Base-by-base conservation (phyloP, 2,329 filamentous ascomycete species). In the Byssothecium circinans region DNA sequence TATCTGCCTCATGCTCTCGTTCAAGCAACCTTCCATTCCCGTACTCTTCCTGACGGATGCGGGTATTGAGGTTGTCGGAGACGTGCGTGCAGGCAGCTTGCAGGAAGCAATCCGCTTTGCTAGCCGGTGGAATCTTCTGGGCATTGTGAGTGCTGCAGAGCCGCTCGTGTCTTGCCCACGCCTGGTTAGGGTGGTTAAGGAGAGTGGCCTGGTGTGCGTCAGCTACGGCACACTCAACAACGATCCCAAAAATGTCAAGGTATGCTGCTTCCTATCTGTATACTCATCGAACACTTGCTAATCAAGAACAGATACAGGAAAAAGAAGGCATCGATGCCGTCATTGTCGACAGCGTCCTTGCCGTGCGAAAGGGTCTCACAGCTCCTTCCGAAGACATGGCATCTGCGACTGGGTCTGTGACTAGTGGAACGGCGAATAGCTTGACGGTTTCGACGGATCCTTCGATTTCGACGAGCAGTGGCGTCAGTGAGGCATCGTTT, bases 71-170 rank as follows among this genome's bases (percentile, higher is more conserved):
- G 78, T 83, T 0, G 91, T 95, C 2, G 90, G 90, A 22, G 94
- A 99, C 67, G 88, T 97, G 47, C 81, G 94, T 14, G 92, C 94
- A 0, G 91, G 85, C 53, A 95, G 89, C 61, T 77, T 99, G 30
- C 95, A 99, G 70, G 94, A 99, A 73, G 95, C 92, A 0, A 89
- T 99, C 59, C 85, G 92, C 4, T 99, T 99, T 64, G 92, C 94
- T 1, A 90, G 86, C 52, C 83, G 92, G 30, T 99, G 95, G 95
- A 96, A 96, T 59, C 70, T 99, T 41, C 79, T 97, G 2, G 94
- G 94, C 4, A 87, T 99, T 49, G 94, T 99, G 29, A 87, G 86
- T 50, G 84, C 88, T n/a, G 89, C 90, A 0, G 88, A 91, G 65
- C 90, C 92, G 1, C 80, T 99, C 22, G 89, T 96, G 45, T 86